phyloP scores from a whole-genome alignment of 208 protist genomes.

The Trichomonas gallinae region DNA sequence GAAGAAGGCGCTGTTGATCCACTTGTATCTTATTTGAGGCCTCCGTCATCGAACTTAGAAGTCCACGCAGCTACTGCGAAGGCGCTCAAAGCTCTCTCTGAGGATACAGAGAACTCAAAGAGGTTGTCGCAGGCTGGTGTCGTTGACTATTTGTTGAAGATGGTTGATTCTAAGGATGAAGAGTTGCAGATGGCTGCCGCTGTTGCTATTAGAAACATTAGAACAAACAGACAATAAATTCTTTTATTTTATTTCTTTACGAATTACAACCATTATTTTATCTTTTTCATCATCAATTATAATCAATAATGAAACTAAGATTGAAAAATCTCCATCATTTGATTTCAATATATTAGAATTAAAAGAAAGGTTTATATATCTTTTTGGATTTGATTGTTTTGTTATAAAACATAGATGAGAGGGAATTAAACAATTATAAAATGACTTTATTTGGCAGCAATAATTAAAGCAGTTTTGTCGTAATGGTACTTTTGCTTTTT shows the following conservation, averaged over 20 bases:
- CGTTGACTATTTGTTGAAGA: not conserved
- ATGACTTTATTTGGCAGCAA: too few species aligned
- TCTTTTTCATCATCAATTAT: too few species aligned
- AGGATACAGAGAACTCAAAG: not conserved
- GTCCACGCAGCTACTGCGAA: not conserved
- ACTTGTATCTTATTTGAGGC: not conserved
- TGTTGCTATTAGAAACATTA: slow-evolving; percentile 14
- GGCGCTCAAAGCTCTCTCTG: not conserved
- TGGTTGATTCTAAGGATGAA: not conserved
- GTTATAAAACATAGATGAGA: too few species aligned
- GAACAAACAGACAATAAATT: not conserved
- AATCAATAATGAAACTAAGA: not conserved
- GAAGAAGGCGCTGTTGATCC: slow-evolving; percentile 19
- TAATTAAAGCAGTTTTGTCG: too few species aligned
- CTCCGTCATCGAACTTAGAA: not conserved
- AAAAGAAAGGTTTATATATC: too few species aligned
- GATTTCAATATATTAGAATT: too few species aligned
- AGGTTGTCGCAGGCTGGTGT: not conserved
- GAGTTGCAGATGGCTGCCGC: slow-evolving; percentile 7
- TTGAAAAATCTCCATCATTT: not conserved
- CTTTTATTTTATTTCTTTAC: not conserved
- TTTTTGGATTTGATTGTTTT: too few species aligned
- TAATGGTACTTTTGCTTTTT: too few species aligned
- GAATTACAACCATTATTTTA: not conserved
- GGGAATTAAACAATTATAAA: too few species aligned